phyloP scores from a whole-genome alignment of 495 filamentous ascomycete genomes.

The Hypoxylon fragiforme region DNA sequence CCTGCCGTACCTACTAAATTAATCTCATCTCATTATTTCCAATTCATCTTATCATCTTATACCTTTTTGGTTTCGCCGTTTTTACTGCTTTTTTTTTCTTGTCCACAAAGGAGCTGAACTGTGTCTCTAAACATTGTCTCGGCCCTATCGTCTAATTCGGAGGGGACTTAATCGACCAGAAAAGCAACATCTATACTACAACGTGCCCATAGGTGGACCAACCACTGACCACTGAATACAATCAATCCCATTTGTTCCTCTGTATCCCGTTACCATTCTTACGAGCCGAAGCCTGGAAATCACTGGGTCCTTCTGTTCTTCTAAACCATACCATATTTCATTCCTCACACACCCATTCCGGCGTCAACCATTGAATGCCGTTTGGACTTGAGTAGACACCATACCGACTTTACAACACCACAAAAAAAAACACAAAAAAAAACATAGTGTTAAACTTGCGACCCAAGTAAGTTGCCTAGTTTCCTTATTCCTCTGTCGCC shows the following conservation, averaged over 20 bases:
- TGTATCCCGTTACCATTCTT: conserved; percentile 14
- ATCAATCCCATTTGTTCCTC: conserved; percentile 34
- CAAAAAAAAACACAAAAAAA: background rate
- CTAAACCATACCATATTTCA: conserved; percentile 9
- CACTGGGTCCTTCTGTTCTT: conserved; percentile 20
- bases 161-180: conserved; percentile 8
- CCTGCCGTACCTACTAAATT: conserved; percentile 11
- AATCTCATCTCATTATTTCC: background rate
- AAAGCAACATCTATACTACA: conserved; percentile 15
- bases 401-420: conserved; percentile 6
- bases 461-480: conserved; percentile 15
- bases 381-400: conserved; percentile 3
- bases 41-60: no score
- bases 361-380: background rate
- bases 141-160: conserved; percentile 22
- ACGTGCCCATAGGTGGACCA: conserved; percentile 17
- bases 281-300: conserved; percentile 16
- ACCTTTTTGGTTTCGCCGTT: background rate
- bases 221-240: conserved; percentile 19
- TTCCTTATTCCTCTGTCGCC: no score
- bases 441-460: conserved; percentile 5
- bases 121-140: conserved; percentile 25
- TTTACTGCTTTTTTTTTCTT: conserved; percentile 13
- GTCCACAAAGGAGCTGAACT: conserved; percentile 17
- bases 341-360: conserved; percentile 23